Evolutionary conservation across 2,329 filamentous ascomycete genomes (phyloP), one percentile per base, ranked within the genome.

Genomic region (Atkinsonella texensis): DNA sequence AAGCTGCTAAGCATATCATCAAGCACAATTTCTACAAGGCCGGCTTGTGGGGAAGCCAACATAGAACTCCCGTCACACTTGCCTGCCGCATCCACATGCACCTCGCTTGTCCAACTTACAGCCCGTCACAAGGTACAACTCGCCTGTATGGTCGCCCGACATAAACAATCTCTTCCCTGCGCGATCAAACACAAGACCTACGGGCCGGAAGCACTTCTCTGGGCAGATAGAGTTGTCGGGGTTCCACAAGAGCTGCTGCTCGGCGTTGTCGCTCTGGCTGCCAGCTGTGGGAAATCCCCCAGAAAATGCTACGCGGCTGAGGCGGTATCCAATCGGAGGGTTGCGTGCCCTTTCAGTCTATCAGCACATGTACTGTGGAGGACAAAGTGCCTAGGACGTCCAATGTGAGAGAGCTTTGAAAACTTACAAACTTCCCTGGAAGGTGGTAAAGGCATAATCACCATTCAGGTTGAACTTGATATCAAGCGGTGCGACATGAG

Each of bases 401-500:
- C 7, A 7, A 8, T 28, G 28, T 23, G 20, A 23, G 20, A 23
- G 20, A 23, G 20, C 20, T 23, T 23, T 23, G 20, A 23, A 23
- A 23, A 23, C 20, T 23, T 23, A 63, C 63, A 81, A 84, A 62
- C 75, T 81, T 11, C 81, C 81, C 60, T 84, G 81, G 62, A 84
- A 81, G 0, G 79, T 69, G 28, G 86, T 68, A 65, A 75, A 84
- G 2, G 79, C 80, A 4, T 72, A 73, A 12, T 71, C 75, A 12
- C 74, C 74, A 43, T 72, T 64, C 2, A 68, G 62, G 54, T 76
- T 75, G 66, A 85, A 85, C 53, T 77, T 76, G 55, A 85, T 75
- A 57, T 84, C 81, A 4, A 85, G 67, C 0, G 83, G 83, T 1
- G 83, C 81, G 63, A 74, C 80, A 58, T 86, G 82, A 2, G 81